These are phyloP conservation scores for Globisporangium heterothallicum DNA, from an alignment of 352 stramenopile genomes.

Conservation along the genomic window DNA sequence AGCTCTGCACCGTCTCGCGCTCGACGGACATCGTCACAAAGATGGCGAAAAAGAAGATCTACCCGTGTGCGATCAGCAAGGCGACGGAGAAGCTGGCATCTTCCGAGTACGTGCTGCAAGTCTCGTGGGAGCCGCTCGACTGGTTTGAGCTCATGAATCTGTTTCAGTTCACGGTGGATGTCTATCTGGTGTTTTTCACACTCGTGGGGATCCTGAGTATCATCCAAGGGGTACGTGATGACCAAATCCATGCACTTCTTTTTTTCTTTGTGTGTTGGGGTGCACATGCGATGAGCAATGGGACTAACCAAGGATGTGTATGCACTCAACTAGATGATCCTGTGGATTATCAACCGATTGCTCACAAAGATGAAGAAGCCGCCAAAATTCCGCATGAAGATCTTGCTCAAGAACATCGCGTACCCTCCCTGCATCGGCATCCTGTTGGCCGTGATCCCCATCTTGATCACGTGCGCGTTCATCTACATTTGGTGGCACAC, in stretches of 20 bases:
- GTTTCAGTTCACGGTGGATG: slow-evolving; percentile 92
- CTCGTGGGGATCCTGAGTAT: slow-evolving; percentile 87
- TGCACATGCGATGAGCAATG: no score
- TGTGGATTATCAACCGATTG: slow-evolving; percentile 93
- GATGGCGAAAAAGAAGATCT: slow-evolving; percentile 68
- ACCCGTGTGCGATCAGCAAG: slow-evolving; percentile 53
- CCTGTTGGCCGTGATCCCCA: slow-evolving; percentile 53
- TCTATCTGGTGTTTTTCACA: slow-evolving; percentile 94
- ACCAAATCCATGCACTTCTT: not conserved
- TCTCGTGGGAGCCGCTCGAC: slow-evolving; percentile 85
- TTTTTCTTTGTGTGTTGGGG: no score
- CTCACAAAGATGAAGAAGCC: slow-evolving; percentile 95
- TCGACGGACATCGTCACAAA: slow-evolving; percentile 54
- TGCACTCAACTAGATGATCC: slow-evolving; percentile 45
- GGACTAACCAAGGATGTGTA: no score
- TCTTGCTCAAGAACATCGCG: slow-evolving; percentile 88
- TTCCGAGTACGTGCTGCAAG: slow-evolving; percentile 78
- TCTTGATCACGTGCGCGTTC: slow-evolving; percentile 43
- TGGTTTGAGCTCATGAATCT: slow-evolving; percentile 95
- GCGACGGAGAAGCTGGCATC: slow-evolving; percentile 60
- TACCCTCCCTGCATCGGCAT: slow-evolving; percentile 81
- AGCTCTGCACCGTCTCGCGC: slow-evolving; percentile 64
- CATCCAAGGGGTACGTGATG: slow-evolving; percentile 68
- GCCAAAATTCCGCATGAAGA: slow-evolving; percentile 89
- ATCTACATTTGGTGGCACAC: slow-evolving; percentile 84